These are phyloP conservation scores for Massarina eburnea DNA, from an alignment of 2,329 filamentous ascomycete species.

Conservation along the genomic window DNA sequence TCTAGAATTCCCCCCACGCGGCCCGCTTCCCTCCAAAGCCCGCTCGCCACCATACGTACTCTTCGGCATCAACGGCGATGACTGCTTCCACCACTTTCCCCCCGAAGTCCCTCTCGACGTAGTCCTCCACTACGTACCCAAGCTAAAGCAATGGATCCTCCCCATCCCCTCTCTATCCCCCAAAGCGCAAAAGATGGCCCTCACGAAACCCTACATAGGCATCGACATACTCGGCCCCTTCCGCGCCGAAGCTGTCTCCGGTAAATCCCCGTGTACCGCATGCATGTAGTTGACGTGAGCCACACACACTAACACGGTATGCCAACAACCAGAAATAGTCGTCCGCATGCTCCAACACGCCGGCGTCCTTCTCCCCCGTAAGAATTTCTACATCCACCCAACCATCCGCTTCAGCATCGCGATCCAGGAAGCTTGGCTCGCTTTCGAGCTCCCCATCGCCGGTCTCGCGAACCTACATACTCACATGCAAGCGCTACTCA, in stretches of 20 bases:
- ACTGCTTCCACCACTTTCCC: constrained; percentile 16
- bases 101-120: constrained; percentile 19
- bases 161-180: constrained; percentile 11
- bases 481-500: constrained; percentile 18
- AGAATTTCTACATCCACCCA: constrained; percentile 9
- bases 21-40: constrained; percentile 11
- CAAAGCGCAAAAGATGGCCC: neutral
- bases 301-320: too few relatives aligned
- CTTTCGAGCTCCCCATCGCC: constrained; percentile 17
- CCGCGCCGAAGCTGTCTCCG: constrained; percentile 11
- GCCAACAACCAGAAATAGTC: too few relatives aligned
- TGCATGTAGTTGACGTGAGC: too few relatives aligned
- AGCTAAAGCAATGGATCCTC: constrained; percentile 18
- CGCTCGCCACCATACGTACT: constrained; percentile 21
- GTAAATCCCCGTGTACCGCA: too few relatives aligned
- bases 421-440: constrained; percentile 23
- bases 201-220: constrained; percentile 15
- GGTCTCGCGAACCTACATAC: constrained; percentile 16
- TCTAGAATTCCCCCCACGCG: constrained; percentile 19
- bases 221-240: constrained; percentile 24
- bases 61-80: constrained; percentile 20
- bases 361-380: constrained; percentile 2
- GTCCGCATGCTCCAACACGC: constrained; percentile 19
- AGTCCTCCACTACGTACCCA: constrained; percentile 24
- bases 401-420: constrained; percentile 11